Conservation (phyloP, 2,329 filamentous ascomycete species). For the Clonostachys chloroleuca region DNA sequence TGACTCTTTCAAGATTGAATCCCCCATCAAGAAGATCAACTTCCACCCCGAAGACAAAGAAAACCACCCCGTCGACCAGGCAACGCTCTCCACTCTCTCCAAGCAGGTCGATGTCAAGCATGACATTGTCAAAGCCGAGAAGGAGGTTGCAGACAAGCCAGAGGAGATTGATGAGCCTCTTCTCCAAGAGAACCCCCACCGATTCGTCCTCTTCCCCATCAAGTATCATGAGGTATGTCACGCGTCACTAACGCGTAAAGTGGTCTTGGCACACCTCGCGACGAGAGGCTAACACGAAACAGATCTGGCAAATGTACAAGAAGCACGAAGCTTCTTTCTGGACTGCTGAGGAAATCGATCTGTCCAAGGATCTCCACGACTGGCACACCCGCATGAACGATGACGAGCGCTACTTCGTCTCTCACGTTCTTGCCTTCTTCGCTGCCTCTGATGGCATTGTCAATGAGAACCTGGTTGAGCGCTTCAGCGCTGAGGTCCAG, state of each 20-base stretch:
- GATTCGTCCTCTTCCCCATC: slow-evolving; percentile 97
- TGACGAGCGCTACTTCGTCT: slow-evolving; percentile 97
- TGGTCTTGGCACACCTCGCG: slow-evolving; percentile 28
- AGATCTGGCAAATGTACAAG: slow-evolving; percentile 99
- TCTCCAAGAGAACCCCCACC: slow-evolving; percentile 89
- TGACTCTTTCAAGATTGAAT: slow-evolving; percentile 88
- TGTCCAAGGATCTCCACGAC: slow-evolving; percentile 98
- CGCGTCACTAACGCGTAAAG: slow-evolving; percentile 64
- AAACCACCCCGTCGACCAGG: slow-evolving; percentile 56
- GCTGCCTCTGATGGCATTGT: slow-evolving; percentile 98
- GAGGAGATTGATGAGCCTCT: slow-evolving; percentile 84
- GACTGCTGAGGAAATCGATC: slow-evolving; percentile 98
- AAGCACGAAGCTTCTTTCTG: slow-evolving; percentile 99
- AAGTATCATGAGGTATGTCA: slow-evolving; percentile 95
- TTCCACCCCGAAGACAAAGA: slow-evolving; percentile 76
- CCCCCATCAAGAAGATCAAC: slow-evolving; percentile 84
- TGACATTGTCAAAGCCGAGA: slow-evolving; percentile 34
- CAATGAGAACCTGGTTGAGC: slow-evolving; percentile 98
- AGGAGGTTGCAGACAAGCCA: slow-evolving; percentile 46
- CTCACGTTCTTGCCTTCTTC: slow-evolving; percentile 98
- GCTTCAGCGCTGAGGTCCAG: slow-evolving; percentile 95
- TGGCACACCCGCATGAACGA: slow-evolving; percentile 98
- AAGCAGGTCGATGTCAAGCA: slow-evolving; percentile 57
- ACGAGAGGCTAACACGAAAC: slow-evolving; percentile 27
- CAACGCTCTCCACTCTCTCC: slow-evolving; percentile 44